Percentiles rank a stretch among this genome's conserved stretches.
Evolutionary conservation across 345 rosid species (phyloP).

Genomic region (Leavenworthia alabamica): DNA sequence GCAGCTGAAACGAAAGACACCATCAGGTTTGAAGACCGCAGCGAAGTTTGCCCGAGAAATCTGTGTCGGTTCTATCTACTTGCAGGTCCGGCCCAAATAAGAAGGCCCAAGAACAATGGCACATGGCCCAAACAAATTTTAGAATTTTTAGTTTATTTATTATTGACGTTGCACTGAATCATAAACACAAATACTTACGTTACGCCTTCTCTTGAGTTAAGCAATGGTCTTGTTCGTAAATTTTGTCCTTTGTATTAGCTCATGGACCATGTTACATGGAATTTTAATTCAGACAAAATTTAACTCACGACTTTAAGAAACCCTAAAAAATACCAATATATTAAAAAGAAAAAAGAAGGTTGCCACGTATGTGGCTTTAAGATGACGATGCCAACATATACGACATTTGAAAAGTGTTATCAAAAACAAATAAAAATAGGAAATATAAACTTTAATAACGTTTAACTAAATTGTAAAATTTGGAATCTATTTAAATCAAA

Average conservation of each 20-base stretch:
- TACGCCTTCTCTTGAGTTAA: too few relatives aligned
- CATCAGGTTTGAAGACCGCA: slow-evolving; percentile 91
- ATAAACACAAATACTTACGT: too few relatives aligned
- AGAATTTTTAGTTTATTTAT: too few relatives aligned
- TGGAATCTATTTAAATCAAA: slow-evolving; percentile 3
- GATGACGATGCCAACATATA: slow-evolving; percentile 26
- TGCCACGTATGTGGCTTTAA: slow-evolving; percentile 12
- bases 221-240: neutral
- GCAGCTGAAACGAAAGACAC: slow-evolving; percentile 68
- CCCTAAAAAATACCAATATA: neutral
- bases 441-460: neutral
- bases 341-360: neutral
- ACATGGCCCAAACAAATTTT: too few relatives aligned
- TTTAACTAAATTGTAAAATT: slow-evolving; percentile 20
- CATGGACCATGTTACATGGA: neutral
- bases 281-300: neutral
- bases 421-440: too few relatives aligned
- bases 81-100: too few relatives aligned
- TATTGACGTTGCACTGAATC: too few relatives aligned
- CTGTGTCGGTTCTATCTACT: slow-evolving; percentile 74
- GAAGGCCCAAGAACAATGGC: too few relatives aligned
- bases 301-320: neutral
- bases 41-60: slow-evolving; percentile 84
- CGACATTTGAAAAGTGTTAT: too few relatives aligned
- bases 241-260: neutral